Base-by-base conservation (phyloP, 2,329 filamentous ascomycete genomes). In the Penicillium decumbens region DNA sequence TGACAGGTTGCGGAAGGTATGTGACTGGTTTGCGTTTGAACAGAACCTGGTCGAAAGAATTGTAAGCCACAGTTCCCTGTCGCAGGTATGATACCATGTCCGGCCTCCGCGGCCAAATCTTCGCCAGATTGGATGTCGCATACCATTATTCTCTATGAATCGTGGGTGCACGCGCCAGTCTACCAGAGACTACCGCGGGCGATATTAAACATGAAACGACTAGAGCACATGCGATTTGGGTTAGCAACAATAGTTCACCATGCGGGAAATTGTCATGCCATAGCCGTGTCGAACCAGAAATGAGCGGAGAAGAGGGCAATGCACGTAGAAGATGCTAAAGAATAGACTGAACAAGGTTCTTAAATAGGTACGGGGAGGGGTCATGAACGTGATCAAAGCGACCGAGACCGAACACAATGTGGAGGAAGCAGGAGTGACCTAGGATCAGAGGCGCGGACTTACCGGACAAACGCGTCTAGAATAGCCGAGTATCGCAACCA, bases 1-100 rank as follows among this genome's bases (percentile, higher is more conserved):
- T 81, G 45, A 80, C 76, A 20, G 87, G 86, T 41, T 80, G 78
- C 43, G 87, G 80, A 59, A 91, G 77, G 68, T 89, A 87, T 73
- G 88, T 84, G 66, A 97, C 90, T 49, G 91, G 91, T 74, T 97
- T 97, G 64, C 93, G 84, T 77, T 97, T 97, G 73, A 88, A 96
- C 57, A 95, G 80, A 62, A 98, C 92, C 92, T 97, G 66, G 23
- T 44, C 33, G 24, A 40, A 23, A 20, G 20, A 27, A n/a, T 15
- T 33, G 56, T 69, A 43, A 65, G 61, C 51, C 49, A 47, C 39
- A 46, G 29, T 43, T 42, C 48, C 4, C 33, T 28, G 39, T 27
- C 41, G 43, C 37, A 13, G 29, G 20, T 24, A 29, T 39, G 13
- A 32, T 39, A 43, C 35, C 43, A 42, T 24, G 24, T 29, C 30